These are phyloP conservation scores for Paracamarosporium sp. DNA, from an alignment of 2,329 filamentous ascomycete genomes.

Conservation along the genomic window DNA sequence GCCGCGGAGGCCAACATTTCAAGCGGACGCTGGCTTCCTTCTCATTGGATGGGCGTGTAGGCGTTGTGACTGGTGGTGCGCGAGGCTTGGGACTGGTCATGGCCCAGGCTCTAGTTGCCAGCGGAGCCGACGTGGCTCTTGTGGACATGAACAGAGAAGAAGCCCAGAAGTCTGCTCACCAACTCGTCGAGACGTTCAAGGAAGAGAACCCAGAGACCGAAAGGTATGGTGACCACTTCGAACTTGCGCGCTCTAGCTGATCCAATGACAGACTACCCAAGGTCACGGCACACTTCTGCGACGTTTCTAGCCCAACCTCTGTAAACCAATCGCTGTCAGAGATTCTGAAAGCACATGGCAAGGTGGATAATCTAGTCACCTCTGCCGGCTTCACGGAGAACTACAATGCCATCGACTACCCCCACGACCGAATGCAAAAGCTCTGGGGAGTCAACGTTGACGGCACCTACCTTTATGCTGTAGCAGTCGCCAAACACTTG, in stretches of 20 bases:
- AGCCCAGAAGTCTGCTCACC: slow-evolving; percentile 76
- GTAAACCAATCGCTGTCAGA: slow-evolving; percentile 77
- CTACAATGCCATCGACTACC: slow-evolving; percentile 89
- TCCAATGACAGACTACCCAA: slow-evolving; percentile 67
- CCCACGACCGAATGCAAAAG: slow-evolving; percentile 88
- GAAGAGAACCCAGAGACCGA: slow-evolving; percentile 79
- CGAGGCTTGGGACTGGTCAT: slow-evolving; percentile 90
- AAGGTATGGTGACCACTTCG: slow-evolving; percentile 55
- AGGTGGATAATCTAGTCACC: slow-evolving; percentile 90
- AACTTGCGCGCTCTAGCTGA: slow-evolving; percentile 20
- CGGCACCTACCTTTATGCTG: slow-evolving; percentile 89
- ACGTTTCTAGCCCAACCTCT: slow-evolving; percentile 81
- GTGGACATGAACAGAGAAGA: slow-evolving; percentile 94
- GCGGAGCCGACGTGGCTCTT: slow-evolving; percentile 87
- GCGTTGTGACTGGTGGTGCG: slow-evolving; percentile 88
- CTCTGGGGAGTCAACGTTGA: slow-evolving; percentile 94
- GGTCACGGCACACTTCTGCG: slow-evolving; percentile 88
- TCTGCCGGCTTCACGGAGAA: slow-evolving; percentile 98
- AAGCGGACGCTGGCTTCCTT: slow-evolving; percentile 86
- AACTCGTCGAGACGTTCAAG: slow-evolving; percentile 77
- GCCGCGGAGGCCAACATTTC: slow-evolving; percentile 79
- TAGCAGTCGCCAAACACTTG: slow-evolving; percentile 82
- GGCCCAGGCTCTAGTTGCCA: slow-evolving; percentile 88
- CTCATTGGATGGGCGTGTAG: slow-evolving; percentile 83
- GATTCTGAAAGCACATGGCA: slow-evolving; percentile 73